Percentiles rank a stretch among this genome's conserved stretches.
Evolutionary conservation across 345 rosid genomes (phyloP).

Genomic region (Linum lewisii): DNA sequence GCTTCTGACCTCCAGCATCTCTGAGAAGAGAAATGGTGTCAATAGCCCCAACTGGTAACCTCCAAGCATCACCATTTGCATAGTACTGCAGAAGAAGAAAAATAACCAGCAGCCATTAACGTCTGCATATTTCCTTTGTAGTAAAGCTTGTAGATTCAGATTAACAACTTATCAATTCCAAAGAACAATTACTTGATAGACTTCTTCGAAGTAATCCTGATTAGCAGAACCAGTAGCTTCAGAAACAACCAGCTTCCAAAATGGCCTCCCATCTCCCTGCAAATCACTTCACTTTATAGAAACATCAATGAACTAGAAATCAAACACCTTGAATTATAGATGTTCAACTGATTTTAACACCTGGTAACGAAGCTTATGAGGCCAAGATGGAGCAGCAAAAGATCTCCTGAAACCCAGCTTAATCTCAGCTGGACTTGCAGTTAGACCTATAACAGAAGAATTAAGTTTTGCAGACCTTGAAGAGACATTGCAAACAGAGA

Average conservation of each 20-base stretch:
- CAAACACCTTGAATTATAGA: neutral
- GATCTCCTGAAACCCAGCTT: slow-evolving; percentile 79
- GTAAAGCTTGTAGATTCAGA: too few relatives aligned
- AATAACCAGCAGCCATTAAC: neutral
- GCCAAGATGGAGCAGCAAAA: slow-evolving; percentile 65
- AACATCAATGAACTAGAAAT: neutral
- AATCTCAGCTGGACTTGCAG: slow-evolving; percentile 52
- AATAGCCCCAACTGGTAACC: slow-evolving; percentile 68
- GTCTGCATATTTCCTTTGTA: too few relatives aligned
- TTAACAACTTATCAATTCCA: neutral
- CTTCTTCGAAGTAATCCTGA: slow-evolving; percentile 84
- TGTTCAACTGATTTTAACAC: slow-evolving; percentile 17
- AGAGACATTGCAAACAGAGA: neutral
- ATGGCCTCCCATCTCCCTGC: slow-evolving; percentile 92
- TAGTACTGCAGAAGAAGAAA: slow-evolving; percentile 37
- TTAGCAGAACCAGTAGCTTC: slow-evolving; percentile 78
- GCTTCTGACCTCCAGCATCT: slow-evolving; percentile 64
- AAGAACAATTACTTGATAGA: slow-evolving; percentile 46
- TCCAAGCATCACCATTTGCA: slow-evolving; percentile 82
- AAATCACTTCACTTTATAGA: neutral
- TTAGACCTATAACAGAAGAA: slow-evolving; percentile 34
- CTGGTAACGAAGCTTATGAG: slow-evolving; percentile 79
- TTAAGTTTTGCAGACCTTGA: neutral
- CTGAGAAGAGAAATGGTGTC: slow-evolving; percentile 51
- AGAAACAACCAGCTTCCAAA: slow-evolving; percentile 76